phyloP scores from a whole-genome alignment of 805 yeast genomes.

The Ogataea degrootiae region DNA sequence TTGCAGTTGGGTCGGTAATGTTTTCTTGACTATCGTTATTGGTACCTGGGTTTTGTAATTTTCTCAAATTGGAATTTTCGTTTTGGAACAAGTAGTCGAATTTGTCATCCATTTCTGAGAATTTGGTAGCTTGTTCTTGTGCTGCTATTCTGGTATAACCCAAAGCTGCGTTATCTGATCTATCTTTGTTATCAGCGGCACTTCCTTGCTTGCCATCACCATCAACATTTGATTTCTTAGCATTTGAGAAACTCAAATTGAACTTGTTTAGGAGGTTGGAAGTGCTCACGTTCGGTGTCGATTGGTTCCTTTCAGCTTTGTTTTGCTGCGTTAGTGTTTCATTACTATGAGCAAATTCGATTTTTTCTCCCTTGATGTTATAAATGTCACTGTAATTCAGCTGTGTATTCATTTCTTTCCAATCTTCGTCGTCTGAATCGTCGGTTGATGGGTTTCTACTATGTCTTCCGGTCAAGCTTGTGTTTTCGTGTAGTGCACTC shows the following conservation, averaged over 20 bases:
- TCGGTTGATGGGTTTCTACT: constrained; percentile 6
- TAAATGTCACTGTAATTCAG: constrained; percentile 67
- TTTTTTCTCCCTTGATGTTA: constrained; percentile 70
- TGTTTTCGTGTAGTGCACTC: neutral
- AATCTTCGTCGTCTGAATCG: constrained; percentile 43
- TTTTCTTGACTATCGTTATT: constrained; percentile 21
- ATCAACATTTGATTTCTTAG: neutral
- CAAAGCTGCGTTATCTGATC: constrained; percentile 42
- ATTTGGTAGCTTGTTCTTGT: constrained; percentile 78
- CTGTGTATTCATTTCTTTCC: constrained; percentile 87
- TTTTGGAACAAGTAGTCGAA: constrained; percentile 48
- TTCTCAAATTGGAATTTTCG: constrained; percentile 29
- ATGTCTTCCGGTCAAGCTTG: neutral
- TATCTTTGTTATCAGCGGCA: neutral
- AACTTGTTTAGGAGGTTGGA: constrained; percentile 1
- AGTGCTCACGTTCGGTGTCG: neutral
- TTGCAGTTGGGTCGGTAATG: constrained; percentile 27
- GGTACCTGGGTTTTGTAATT: constrained; percentile 18
- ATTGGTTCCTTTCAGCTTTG: neutral
- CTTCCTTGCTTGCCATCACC: neutral
- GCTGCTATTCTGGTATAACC: constrained; percentile 89
- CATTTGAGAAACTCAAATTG: constrained; percentile 4
- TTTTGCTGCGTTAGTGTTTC: constrained; percentile 14
- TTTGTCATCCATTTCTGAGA: constrained; percentile 44
- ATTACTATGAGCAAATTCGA: constrained; percentile 34